Percentiles rank a stretch among this genome's conserved stretches.
These are phyloP conservation scores for Hippophae gyantsensis DNA, from an alignment of 306 rosid genomes.

Conservation along the genomic window DNA sequence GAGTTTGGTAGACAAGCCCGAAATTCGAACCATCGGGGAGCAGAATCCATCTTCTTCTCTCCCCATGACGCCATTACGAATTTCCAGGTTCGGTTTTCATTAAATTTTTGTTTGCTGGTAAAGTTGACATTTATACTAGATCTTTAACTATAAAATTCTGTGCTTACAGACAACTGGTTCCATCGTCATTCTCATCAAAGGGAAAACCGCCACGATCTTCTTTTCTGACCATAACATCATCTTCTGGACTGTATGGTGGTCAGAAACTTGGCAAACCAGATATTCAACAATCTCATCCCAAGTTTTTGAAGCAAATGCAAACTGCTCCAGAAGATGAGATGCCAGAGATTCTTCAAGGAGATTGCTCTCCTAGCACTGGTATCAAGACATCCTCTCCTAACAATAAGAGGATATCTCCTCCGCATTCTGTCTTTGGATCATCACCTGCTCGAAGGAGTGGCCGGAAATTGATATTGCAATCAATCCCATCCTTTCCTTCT, in stretches of 20 bases:
- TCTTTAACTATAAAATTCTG: background rate
- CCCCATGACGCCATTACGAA: constrained; percentile 47
- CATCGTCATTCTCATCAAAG: background rate
- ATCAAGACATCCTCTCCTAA: constrained; percentile 20
- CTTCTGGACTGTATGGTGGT: constrained; percentile 7
- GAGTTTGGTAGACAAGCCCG: constrained; percentile 37
- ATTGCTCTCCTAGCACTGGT: constrained; percentile 1
- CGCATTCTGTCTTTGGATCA: constrained; percentile 13
- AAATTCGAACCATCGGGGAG: constrained; percentile 43
- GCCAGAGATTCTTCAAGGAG: constrained; percentile 4
- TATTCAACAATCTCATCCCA: background rate
- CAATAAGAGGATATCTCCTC: constrained; percentile 22
- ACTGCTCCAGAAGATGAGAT: constrained; percentile 20
- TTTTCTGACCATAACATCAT: constrained; percentile 1
- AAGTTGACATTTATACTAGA: background rate
- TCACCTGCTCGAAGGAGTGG: constrained; percentile 12
- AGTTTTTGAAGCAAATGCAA: constrained; percentile 6
- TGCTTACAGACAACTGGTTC: constrained; percentile 7
- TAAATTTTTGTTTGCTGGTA: background rate
- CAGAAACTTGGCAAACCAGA: constrained; percentile 5
- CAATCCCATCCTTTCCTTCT: constrained; percentile 19
- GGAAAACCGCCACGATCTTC: background rate
- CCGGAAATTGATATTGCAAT: constrained; percentile 20
- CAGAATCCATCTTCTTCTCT: constrained; percentile 35
- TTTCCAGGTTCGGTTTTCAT: constrained; percentile 42